Evolutionary conservation across 2,329 filamentous ascomycete genomes (phyloP).

Genomic region (Intubia oerlemansii): DNA sequence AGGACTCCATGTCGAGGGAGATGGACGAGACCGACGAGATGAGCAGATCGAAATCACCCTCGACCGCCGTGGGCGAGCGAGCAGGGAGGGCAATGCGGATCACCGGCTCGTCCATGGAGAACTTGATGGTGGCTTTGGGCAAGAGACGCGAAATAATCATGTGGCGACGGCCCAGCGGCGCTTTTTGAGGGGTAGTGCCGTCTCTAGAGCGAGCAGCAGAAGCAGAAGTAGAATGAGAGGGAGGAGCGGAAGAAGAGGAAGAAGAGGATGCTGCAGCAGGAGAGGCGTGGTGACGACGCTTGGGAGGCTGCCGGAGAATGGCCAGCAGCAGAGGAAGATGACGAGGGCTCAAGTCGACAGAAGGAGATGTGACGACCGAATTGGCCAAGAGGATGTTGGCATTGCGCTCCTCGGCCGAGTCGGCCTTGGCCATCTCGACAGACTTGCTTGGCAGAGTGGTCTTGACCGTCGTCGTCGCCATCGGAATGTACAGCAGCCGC

Average conservation of each 20-base stretch:
- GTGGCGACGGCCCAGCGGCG: conserved; percentile 23
- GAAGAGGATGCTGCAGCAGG: no score
- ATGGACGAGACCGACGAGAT: conserved; percentile 91
- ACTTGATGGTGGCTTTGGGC: conserved; percentile 84
- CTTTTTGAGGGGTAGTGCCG: no score
- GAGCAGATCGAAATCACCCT: conserved; percentile 80
- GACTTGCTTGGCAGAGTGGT: conserved; percentile 92
- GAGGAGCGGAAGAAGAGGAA: no score
- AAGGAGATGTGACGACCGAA: conserved; percentile 86
- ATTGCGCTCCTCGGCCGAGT: conserved; percentile 63
- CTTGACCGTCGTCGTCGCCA: conserved; percentile 88
- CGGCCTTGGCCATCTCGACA: conserved; percentile 54
- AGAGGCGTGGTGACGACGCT: not conserved
- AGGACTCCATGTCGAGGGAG: conserved; percentile 82
- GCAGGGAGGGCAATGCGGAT: conserved; percentile 74
- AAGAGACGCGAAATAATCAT: conserved; percentile 72
- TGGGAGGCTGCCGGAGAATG: conserved; percentile 26
- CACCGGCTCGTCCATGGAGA: conserved; percentile 93
- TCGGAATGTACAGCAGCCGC: conserved; percentile 78
- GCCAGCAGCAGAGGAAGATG: conserved; percentile 73
- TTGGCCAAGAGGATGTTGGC: conserved; percentile 94
- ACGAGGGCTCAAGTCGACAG: conserved; percentile 76
- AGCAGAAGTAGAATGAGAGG: no score
- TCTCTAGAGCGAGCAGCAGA: no score
- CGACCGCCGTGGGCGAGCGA: conserved; percentile 38